Evolutionary conservation across 164 flowering plant species (phyloP).

Genomic region (Echeveria elegans): DNA sequence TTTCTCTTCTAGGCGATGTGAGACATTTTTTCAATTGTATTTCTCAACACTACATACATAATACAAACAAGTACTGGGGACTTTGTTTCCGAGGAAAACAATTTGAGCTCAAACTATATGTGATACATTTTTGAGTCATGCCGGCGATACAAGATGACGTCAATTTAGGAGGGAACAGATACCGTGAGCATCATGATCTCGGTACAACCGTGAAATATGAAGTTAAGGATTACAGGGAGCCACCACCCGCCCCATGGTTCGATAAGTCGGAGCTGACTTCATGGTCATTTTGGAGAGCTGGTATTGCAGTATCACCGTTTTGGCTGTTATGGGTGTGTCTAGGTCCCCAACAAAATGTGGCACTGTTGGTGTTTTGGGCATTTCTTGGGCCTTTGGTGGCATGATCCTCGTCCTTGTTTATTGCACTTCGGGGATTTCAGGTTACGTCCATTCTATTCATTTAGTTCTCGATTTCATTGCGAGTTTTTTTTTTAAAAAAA

Average conservation of each 20-base stretch:
- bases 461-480: too few species aligned
- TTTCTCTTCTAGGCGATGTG: too few species aligned
- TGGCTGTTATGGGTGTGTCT: neutral
- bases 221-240: neutral
- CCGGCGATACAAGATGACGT: neutral
- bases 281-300: slow-evolving; percentile 1
- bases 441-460: too few species aligned
- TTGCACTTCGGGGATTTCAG: neutral
- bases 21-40: too few species aligned
- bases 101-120: neutral
- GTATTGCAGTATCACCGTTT: neutral
- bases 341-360: neutral
- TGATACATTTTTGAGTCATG: neutral
- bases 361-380: neutral
- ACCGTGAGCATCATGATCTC: neutral
- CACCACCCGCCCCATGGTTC: neutral
- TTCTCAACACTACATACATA: neutral
- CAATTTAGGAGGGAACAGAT: neutral
- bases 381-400: neutral
- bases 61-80: neutral
- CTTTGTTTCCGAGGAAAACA: too few species aligned
- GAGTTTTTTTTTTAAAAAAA: too few species aligned
- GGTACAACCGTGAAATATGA: neutral
- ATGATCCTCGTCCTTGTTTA: neutral
- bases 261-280: neutral